Base-by-base conservation (phyloP, 768 basidiomycete species). In the Flagelloscypha sp. region DNA sequence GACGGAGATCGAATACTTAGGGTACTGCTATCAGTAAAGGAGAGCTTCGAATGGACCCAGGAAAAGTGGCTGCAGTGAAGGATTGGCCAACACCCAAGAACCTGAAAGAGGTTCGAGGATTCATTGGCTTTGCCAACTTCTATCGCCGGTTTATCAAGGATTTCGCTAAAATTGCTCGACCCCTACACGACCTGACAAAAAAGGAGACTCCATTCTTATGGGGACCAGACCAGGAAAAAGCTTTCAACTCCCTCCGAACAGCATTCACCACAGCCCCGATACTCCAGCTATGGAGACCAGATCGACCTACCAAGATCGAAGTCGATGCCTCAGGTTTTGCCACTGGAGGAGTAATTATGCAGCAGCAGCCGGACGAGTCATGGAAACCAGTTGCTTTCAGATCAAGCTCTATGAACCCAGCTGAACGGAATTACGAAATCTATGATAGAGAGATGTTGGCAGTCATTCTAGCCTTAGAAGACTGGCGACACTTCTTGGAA, bases 371-470 rank as follows among this genome's bases (percentile, higher is more conserved):
- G 1, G 21, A 53, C 30, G 25, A 41, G 7, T 21, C 33, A 0
- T 57, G 53, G 43, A 60, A 58, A 9, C 68, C 69, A 0, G 47
- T 74, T 3, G 62, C 59, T 0, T 74, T 56, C 40, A 43, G 51
- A 17, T 67, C 61, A 27, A 44, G 28, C 30, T 55, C 37, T 12
- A 42, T 59, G 13, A 48, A 38, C 16, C 17, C 47, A 0, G 48
- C 62, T 0, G 62, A 77, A 44, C 19, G 48, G 2, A 75, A 74
- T 45, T 74, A 76, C 40, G 52, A 68, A 10, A 61, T 68, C 13
- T 58, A 72, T 38, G 62, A 77, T 38, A 65, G 68, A 42, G 72
- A 76, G 51, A 48, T 74, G 10, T 53, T 74, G 1, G 66, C 65
- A 1, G 59, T 75, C 30, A 48, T 74, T 10, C 40, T 50, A 19